Evolutionary conservation across 176 grass and related monocot species (phyloP).

Genomic region (Thalia dealbata): DNA sequence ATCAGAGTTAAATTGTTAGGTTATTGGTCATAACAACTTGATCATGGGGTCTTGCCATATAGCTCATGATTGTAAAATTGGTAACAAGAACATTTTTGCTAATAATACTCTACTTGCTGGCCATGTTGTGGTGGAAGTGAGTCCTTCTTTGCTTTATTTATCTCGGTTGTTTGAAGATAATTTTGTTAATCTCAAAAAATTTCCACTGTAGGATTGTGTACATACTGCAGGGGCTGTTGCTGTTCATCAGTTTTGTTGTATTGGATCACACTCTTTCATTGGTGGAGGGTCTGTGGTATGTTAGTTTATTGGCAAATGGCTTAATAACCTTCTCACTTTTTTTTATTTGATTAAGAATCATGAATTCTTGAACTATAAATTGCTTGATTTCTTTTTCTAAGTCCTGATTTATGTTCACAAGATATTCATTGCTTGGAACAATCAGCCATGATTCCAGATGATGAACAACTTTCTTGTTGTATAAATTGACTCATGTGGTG

Average conservation of each 20-base stretch:
- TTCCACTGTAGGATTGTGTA: conserved; percentile 38
- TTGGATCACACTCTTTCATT: conserved; percentile 81
- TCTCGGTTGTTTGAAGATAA: neutral
- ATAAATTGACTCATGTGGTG: neutral
- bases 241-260: conserved; percentile 93
- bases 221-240: conserved; percentile 63
- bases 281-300: conserved; percentile 74
- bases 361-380: neutral
- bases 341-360: neutral
- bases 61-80: conserved; percentile 91
- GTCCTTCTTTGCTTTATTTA: conserved; percentile 12
- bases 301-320: conserved; percentile 1
- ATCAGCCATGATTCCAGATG: neutral
- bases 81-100: conserved; percentile 88
- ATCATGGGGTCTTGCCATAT: conserved; percentile 91
- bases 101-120: conserved; percentile 75
- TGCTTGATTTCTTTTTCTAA: neutral
- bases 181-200: neutral
- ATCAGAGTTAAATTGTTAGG: conserved; percentile 30
- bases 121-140: conserved; percentile 84
- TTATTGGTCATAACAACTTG: conserved; percentile 84
- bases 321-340: neutral
- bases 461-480: neutral
- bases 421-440: neutral
- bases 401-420: neutral